phyloP scores from a whole-genome alignment of 306 rosid species.

The Coriaria nepalensis region DNA sequence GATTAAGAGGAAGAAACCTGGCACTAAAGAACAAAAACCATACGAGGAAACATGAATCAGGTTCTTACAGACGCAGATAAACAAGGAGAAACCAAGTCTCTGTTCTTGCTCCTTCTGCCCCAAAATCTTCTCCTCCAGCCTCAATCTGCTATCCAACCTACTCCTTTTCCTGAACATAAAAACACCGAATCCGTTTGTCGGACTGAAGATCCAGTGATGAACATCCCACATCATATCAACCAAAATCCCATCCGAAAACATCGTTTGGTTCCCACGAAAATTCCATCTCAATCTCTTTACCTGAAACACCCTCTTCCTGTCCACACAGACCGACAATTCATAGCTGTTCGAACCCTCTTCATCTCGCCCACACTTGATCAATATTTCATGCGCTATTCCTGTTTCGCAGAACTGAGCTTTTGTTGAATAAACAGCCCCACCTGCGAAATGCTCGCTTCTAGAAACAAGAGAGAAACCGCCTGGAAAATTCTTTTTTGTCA shows the following conservation, averaged over 20 bases:
- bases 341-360: slow-evolving; percentile 24
- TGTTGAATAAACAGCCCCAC: slow-evolving; percentile 33
- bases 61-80: slow-evolving; percentile 61
- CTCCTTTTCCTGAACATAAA: slow-evolving; percentile 83
- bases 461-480: slow-evolving; percentile 35
- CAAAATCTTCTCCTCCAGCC: slow-evolving; percentile 70
- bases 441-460: slow-evolving; percentile 38
- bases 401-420: slow-evolving; percentile 42
- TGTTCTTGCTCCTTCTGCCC: slow-evolving; percentile 25
- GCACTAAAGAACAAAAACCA: too few species aligned
- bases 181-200: slow-evolving; percentile 30
- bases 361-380: slow-evolving; percentile 40
- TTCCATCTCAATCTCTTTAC: slow-evolving; percentile 77
- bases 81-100: slow-evolving; percentile 43
- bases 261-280: slow-evolving; percentile 81
- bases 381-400: slow-evolving; percentile 45
- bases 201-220: slow-evolving; percentile 73
- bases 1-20: too few species aligned
- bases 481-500: neutral
- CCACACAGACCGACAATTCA: slow-evolving; percentile 38
- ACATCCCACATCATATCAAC: slow-evolving; percentile 98
- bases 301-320: slow-evolving; percentile 45
- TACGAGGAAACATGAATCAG: slow-evolving; percentile 16
- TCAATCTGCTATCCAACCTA: slow-evolving; percentile 63
- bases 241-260: slow-evolving; percentile 68